phyloP scores from a whole-genome alignment of 2,329 filamentous ascomycete genomes.

The Fusarium sp. region DNA sequence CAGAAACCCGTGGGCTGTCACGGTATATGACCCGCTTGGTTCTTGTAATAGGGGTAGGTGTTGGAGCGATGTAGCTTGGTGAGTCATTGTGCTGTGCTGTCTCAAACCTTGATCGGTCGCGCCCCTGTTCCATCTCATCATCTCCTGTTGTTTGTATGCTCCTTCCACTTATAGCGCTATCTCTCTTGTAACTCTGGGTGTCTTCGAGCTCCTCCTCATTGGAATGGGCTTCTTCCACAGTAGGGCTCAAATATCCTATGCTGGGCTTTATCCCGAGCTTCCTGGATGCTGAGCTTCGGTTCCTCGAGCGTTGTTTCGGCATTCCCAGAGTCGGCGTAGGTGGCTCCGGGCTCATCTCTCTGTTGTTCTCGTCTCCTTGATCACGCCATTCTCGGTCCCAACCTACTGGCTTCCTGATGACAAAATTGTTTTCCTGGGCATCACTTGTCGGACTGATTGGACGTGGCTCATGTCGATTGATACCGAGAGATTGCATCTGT shows the following conservation, averaged over 20 bases:
- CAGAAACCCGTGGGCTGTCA: slow-evolving; percentile 32
- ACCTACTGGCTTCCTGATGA: slow-evolving; percentile 52
- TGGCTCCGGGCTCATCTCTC: slow-evolving; percentile 51
- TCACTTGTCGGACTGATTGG: slow-evolving; percentile 21
- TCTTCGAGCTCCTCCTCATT: slow-evolving; percentile 21
- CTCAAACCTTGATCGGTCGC: not conserved
- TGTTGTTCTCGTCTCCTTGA: slow-evolving; percentile 13
- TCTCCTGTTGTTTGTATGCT: not conserved
- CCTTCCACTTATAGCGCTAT: not conserved
- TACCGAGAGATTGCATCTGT: slow-evolving; percentile 64
- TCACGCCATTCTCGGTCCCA: slow-evolving; percentile 45
- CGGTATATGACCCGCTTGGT: not conserved
- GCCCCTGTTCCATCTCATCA: not conserved
- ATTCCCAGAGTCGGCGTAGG: slow-evolving; percentile 49
- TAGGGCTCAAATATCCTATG: slow-evolving; percentile 46
- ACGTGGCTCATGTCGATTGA: slow-evolving; percentile 41
- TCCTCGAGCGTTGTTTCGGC: slow-evolving; percentile 39
- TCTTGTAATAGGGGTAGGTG: not conserved
- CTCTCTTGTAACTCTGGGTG: not conserved
- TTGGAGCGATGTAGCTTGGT: not conserved
- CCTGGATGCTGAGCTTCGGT: slow-evolving; percentile 37
- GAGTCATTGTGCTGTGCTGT: not conserved
- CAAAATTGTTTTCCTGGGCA: slow-evolving; percentile 53
- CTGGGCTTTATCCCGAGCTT: slow-evolving; percentile 41
- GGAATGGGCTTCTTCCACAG: slow-evolving; percentile 46